phyloP scores from a whole-genome alignment of 2,329 filamentous ascomycete species.

The Ascochyta clinopodiicola region DNA sequence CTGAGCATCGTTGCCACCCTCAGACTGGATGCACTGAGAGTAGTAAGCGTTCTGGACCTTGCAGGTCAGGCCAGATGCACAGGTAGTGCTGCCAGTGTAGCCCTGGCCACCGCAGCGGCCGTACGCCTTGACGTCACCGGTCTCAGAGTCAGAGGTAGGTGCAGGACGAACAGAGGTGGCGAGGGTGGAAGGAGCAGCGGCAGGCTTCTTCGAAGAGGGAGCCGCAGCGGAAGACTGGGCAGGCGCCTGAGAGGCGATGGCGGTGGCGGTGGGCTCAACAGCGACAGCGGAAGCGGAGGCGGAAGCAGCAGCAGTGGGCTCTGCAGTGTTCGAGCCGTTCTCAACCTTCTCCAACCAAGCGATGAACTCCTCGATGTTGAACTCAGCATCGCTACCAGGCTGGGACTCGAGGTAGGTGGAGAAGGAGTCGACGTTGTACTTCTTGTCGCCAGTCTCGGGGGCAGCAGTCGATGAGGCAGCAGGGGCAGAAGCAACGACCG shows the following conservation, averaged over 20 bases:
- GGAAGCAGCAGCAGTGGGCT: slow-evolving; percentile 8
- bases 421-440: slow-evolving; percentile 11
- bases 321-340: slow-evolving; percentile 13
- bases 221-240: slow-evolving; percentile 6
- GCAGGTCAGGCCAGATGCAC: slow-evolving; percentile 50
- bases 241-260: background rate
- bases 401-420: slow-evolving; percentile 14
- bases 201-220: slow-evolving; percentile 5
- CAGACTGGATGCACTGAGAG: slow-evolving; percentile 50
- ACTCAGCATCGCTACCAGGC: slow-evolving; percentile 15
- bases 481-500: slow-evolving; percentile 16
- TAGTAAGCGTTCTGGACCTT: slow-evolving; percentile 54
- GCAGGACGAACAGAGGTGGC: slow-evolving; percentile 30
- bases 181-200: slow-evolving; percentile 24
- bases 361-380: slow-evolving; percentile 14
- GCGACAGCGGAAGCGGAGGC: slow-evolving; percentile 2
- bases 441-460: slow-evolving; percentile 14
- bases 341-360: slow-evolving; percentile 19
- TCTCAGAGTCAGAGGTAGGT: slow-evolving; percentile 23
- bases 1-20: slow-evolving; percentile 17
- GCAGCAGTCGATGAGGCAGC: slow-evolving; percentile 15
- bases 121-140: slow-evolving; percentile 29
- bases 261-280: slow-evolving; percentile 2
- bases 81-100: slow-evolving; percentile 49
- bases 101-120: slow-evolving; percentile 54